A percentile compares a stretch with the other conserved stretches of the same genome.
Conservation (phyloP, 768 basidiomycete genomes). For the Terana coerulea region DNA sequence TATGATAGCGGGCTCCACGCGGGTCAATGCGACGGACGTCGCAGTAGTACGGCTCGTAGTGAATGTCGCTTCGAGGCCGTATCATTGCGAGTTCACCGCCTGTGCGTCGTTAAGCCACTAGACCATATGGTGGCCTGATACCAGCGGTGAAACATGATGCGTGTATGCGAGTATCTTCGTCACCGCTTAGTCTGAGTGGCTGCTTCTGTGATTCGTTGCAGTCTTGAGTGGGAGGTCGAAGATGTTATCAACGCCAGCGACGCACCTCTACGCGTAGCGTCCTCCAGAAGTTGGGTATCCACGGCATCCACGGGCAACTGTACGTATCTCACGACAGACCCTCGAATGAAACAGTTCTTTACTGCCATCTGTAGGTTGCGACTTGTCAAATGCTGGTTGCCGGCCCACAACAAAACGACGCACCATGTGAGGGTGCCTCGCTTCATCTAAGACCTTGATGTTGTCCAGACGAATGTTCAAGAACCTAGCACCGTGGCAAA, state of each 20-base stretch:
- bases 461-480: slow-evolving; percentile 95
- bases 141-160: too few species aligned
- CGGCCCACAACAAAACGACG: slow-evolving; percentile 20
- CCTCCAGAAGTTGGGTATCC: slow-evolving; percentile 93
- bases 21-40: too few species aligned
- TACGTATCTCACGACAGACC: slow-evolving; percentile 97
- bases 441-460: slow-evolving; percentile 89
- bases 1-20: too few species aligned
- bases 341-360: slow-evolving; percentile 98
- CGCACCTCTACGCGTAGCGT: slow-evolving; percentile 92
- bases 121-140: too few species aligned
- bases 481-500: slow-evolving; percentile 48
- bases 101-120: too few species aligned
- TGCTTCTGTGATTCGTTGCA: background rate
- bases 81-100: too few species aligned
- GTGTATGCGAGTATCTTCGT: too few species aligned
- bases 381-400: too few species aligned
- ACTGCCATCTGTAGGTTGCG: slow-evolving; percentile 93
- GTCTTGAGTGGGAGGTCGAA: background rate
- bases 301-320: slow-evolving; percentile 90
- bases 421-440: slow-evolving; percentile 97
- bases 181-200: slow-evolving; percentile 6
- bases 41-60: too few species aligned
- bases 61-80: too few species aligned
- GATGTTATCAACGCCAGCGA: background rate